Evolutionary conservation across 352 stramenopile species (phyloP).

Genomic region (Pythium aphanidermatum): DNA sequence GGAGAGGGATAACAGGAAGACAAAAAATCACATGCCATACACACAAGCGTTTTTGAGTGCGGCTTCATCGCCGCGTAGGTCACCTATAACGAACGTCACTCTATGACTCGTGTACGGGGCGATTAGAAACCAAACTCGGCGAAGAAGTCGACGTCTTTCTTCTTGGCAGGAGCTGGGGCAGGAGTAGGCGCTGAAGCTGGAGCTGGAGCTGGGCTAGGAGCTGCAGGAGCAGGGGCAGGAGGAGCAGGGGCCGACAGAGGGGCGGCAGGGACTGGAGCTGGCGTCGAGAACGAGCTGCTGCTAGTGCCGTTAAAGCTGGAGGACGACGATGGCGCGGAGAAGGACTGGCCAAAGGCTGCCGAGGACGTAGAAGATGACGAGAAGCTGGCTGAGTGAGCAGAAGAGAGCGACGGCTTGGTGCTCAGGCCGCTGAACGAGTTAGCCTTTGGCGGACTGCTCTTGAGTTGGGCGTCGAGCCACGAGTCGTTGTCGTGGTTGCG

Average conservation of each 20-base stretch:
- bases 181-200: slow-evolving; percentile 15
- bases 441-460: slow-evolving; percentile 18
- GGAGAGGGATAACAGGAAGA: too few species aligned
- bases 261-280: slow-evolving; percentile 10
- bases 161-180: slow-evolving; percentile 32
- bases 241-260: slow-evolving; percentile 17
- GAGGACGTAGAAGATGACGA: slow-evolving; percentile 27
- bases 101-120: not conserved
- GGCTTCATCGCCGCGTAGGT: too few species aligned
- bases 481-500: slow-evolving; percentile 62
- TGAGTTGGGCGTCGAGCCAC: slow-evolving; percentile 54
- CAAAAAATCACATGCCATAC: too few species aligned
- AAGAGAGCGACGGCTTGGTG: slow-evolving; percentile 4
- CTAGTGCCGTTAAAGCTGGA: slow-evolving; percentile 11
- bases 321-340: slow-evolving; percentile 22
- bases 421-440: slow-evolving; percentile 30
- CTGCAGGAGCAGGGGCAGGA: slow-evolving; percentile 7
- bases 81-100: not conserved
- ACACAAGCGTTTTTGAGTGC: too few species aligned
- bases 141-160: slow-evolving; percentile 86
- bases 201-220: slow-evolving; percentile 14
- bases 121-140: slow-evolving; percentile 73
- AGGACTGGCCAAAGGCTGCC: slow-evolving; percentile 17
- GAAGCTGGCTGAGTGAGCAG: slow-evolving; percentile 32
- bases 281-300: slow-evolving; percentile 16